These are phyloP conservation scores for Epichloe scottii DNA, from an alignment of 2,329 filamentous ascomycete species.

Conservation along the genomic window DNA sequence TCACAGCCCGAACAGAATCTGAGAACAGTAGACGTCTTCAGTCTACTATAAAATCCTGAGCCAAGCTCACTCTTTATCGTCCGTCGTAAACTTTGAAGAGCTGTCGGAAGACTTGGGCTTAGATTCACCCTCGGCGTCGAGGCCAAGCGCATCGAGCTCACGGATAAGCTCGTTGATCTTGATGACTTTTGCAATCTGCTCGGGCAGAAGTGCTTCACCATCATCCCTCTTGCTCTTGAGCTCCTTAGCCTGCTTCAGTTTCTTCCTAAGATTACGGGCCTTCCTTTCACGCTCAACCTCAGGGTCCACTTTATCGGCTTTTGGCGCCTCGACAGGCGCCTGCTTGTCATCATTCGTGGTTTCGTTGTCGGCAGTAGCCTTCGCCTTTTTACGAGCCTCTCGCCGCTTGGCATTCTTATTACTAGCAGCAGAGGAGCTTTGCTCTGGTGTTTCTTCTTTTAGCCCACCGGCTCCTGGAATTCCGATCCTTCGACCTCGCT, in stretches of 20 bases:
- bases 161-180: conserved; percentile 90
- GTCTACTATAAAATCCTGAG: not conserved
- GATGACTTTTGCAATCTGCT: conserved; percentile 95
- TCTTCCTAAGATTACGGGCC: conserved; percentile 83
- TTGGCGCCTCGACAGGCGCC: conserved; percentile 11
- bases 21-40: not conserved
- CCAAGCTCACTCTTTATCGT: not conserved
- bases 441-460: conserved; percentile 35
- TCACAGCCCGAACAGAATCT: not conserved
- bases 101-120: conserved; percentile 16
- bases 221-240: conserved; percentile 83
- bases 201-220: conserved; percentile 71
- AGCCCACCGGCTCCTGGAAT: conserved; percentile 62
- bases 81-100: not conserved
- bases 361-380: conserved; percentile 43
- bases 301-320: conserved; percentile 41
- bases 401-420: conserved; percentile 80
- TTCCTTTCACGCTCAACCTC: conserved; percentile 85
- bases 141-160: conserved; percentile 74
- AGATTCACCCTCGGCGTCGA: conserved; percentile 63
- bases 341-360: conserved; percentile 41
- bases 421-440: conserved; percentile 37
- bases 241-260: conserved; percentile 84
- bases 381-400: conserved; percentile 43
- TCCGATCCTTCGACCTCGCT: conserved; percentile 45